Percentiles rank a stretch among this genome's conserved stretches.
Evolutionary conservation across 2,329 filamentous ascomycete species (phyloP).

Genomic region (Geosmithia putterillii): DNA sequence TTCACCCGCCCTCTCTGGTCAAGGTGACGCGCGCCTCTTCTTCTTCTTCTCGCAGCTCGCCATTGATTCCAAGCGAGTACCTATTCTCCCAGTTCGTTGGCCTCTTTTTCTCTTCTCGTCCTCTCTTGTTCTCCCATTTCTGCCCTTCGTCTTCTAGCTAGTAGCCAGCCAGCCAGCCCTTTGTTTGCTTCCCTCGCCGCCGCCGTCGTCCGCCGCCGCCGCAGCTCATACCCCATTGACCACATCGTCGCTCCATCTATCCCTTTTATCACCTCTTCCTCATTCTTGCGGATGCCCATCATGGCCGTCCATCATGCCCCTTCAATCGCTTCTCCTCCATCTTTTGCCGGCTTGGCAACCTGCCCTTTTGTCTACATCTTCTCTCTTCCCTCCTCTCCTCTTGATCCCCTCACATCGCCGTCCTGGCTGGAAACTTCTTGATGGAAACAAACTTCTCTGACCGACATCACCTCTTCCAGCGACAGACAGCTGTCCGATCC

Average conservation of each 20-base stretch:
- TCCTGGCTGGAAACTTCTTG: background rate
- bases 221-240: background rate
- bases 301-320: background rate
- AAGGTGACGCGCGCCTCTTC: slow-evolving; percentile 7
- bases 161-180: no score
- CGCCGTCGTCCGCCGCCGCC: slow-evolving; percentile 3
- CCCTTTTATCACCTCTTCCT: slow-evolving; percentile 6
- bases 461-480: slow-evolving; percentile 8
- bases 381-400: slow-evolving; percentile 6
- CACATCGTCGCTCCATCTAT: background rate
- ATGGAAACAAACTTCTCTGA: slow-evolving; percentile 6
- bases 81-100: slow-evolving; percentile 16
- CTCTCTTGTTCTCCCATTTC: slow-evolving; percentile 6
- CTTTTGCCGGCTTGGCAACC: slow-evolving; percentile 9
- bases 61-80: no score
- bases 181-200: background rate
- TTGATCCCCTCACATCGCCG: slow-evolving; percentile 7
- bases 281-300: slow-evolving; percentile 3
- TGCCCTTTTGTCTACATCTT: slow-evolving; percentile 9
- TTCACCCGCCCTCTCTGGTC: background rate
- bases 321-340: slow-evolving; percentile 5
- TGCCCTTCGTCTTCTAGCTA: slow-evolving; percentile 2
- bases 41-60: slow-evolving; percentile 10
- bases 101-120: slow-evolving; percentile 6
- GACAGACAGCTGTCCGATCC: background rate